Conservation (phyloP, 768 basidiomycete genomes). For the Collybia nuda region DNA sequence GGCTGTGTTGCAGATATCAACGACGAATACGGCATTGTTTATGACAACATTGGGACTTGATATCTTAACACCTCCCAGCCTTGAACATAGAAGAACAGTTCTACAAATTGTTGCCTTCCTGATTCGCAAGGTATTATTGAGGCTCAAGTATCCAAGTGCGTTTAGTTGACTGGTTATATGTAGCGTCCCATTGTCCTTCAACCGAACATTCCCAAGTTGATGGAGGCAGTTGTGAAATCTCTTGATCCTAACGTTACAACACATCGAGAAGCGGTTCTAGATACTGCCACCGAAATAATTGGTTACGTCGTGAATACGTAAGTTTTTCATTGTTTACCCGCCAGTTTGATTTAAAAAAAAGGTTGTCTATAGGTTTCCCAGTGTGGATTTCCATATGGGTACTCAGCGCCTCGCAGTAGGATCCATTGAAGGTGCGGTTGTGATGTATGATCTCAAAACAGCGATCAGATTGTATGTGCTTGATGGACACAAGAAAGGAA, state of each 20-base stretch:
- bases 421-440: slow-evolving; percentile 89
- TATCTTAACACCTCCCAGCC: slow-evolving; percentile 72
- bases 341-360: not conserved
- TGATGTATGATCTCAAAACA: slow-evolving; percentile 97
- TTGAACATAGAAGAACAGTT: slow-evolving; percentile 81
- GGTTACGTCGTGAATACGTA: slow-evolving; percentile 94
- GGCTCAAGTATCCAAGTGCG: no score
- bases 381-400: slow-evolving; percentile 88
- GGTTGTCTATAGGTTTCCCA: slow-evolving; percentile 65
- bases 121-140: slow-evolving; percentile 70
- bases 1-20: slow-evolving; percentile 84
- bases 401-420: slow-evolving; percentile 92
- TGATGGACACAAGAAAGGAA: slow-evolving; percentile 82
- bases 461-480: slow-evolving; percentile 94
- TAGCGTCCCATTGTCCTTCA: slow-evolving; percentile 86
- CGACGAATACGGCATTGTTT: slow-evolving; percentile 81
- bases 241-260: slow-evolving; percentile 85
- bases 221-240: slow-evolving; percentile 96
- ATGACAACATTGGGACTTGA: slow-evolving; percentile 94
- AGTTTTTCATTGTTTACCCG: not conserved
- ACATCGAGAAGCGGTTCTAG: slow-evolving; percentile 80
- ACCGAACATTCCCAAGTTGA: slow-evolving; percentile 77
- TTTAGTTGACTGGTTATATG: not conserved
- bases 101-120: slow-evolving; percentile 93
- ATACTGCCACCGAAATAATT: slow-evolving; percentile 91